phyloP scores from a whole-genome alignment of 257 asterid genomes.

The Scutellaria minor region DNA sequence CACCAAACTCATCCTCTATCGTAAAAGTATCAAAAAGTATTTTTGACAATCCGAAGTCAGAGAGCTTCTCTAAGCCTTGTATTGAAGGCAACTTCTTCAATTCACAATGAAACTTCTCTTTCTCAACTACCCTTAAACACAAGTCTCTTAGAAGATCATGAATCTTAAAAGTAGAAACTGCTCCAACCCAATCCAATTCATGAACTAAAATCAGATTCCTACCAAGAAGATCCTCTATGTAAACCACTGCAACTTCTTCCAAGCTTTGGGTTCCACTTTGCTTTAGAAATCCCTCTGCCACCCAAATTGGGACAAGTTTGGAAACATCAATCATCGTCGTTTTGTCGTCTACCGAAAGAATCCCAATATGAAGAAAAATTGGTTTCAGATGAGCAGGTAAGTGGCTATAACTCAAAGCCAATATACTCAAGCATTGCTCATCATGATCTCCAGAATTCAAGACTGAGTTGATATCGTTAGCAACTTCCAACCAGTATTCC shows the following conservation, averaged over 20 bases:
- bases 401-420: constrained; percentile 18
- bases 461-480: neutral
- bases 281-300: constrained; percentile 28
- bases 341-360: neutral
- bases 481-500: neutral
- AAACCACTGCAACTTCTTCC: constrained; percentile 23
- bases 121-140: neutral
- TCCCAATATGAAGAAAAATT: constrained; percentile 31
- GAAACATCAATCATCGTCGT: neutral
- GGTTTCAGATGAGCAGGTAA: constrained; percentile 27
- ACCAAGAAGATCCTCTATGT: constrained; percentile 18
- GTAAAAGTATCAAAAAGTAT: no score
- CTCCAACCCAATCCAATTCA: no score
- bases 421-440: neutral
- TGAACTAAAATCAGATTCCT: neutral
- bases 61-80: neutral
- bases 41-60: neutral
- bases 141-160: constrained; percentile 25
- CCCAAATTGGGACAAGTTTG: neutral
- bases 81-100: neutral
- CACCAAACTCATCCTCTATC: no score
- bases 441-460: neutral
- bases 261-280: neutral
- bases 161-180: neutral
- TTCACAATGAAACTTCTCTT: neutral